Conservation (phyloP, 2,329 filamentous ascomycete genomes). For the Ceratocystis ficicola region DNA sequence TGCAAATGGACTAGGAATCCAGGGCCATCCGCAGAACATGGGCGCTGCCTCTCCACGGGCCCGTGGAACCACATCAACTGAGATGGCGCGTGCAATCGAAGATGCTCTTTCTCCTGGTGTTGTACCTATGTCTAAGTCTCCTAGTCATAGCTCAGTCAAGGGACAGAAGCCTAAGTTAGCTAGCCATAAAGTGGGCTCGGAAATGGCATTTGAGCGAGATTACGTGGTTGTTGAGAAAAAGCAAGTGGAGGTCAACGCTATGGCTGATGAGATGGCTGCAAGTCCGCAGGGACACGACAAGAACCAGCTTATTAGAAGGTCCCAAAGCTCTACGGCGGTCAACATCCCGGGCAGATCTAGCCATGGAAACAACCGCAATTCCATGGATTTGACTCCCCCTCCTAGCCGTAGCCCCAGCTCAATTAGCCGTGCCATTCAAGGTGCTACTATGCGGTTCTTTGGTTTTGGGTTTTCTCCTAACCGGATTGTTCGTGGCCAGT, state of each 20-base stretch:
- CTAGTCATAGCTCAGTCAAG: neutral
- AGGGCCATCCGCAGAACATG: neutral
- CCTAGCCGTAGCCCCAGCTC: conserved; percentile 50
- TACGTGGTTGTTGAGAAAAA: conserved; percentile 94
- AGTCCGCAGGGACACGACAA: conserved; percentile 51
- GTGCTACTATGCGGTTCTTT: conserved; percentile 67
- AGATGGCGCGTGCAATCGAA: conserved; percentile 17
- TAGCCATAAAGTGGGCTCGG: conserved; percentile 51
- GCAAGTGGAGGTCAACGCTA: conserved; percentile 90
- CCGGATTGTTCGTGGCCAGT: conserved; percentile 47
- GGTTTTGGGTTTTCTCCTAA: conserved; percentile 59
- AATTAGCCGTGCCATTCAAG: conserved; percentile 87
- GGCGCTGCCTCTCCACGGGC: conserved; percentile 7
- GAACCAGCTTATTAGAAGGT: conserved; percentile 29
- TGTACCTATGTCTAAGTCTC: neutral
- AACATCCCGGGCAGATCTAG: conserved; percentile 60
- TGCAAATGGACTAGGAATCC: conserved; percentile 14
- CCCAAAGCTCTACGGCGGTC: conserved; percentile 41
- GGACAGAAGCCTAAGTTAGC: conserved; percentile 9
- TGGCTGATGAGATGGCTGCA: conserved; percentile 86
- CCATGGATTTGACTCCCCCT: conserved; percentile 18
- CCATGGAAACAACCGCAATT: conserved; percentile 34
- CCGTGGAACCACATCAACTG: conserved; percentile 1
- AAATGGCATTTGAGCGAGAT: conserved; percentile 81
- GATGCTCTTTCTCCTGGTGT: conserved; percentile 14